phyloP scores from a whole-genome alignment of 2,329 filamentous ascomycete genomes.

The Talaromyces sp. region DNA sequence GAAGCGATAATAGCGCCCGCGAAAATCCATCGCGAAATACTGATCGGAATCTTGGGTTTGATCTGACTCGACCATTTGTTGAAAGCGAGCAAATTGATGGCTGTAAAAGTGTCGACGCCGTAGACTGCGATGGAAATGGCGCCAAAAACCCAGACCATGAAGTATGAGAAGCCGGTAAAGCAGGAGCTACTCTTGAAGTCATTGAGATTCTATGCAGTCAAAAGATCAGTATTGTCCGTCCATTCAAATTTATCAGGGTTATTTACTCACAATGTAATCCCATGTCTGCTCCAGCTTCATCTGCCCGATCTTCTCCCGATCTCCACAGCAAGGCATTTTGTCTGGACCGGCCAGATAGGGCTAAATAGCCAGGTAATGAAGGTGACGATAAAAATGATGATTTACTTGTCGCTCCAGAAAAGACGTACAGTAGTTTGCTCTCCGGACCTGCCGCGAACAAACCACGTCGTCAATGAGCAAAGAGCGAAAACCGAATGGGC shows the following conservation, averaged over 20 bases:
- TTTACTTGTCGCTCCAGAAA: background rate
- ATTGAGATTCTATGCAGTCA: slow-evolving; percentile 45
- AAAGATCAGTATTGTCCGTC: background rate
- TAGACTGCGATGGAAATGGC: slow-evolving; percentile 79
- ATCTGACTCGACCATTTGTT: slow-evolving; percentile 84
- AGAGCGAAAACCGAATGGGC: background rate
- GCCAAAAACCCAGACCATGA: slow-evolving; percentile 76
- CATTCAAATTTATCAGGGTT: background rate
- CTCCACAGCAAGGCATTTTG: slow-evolving; percentile 63
- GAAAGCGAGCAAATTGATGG: slow-evolving; percentile 84
- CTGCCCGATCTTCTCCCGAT: slow-evolving; percentile 57
- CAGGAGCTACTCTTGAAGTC: slow-evolving; percentile 85
- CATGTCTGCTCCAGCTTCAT: slow-evolving; percentile 84
- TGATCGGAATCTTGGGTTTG: slow-evolving; percentile 69
- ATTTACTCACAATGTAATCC: slow-evolving; percentile 74
- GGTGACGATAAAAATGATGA: background rate
- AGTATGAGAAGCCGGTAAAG: slow-evolving; percentile 73
- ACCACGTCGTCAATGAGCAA: slow-evolving; percentile 12
- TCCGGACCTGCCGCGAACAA: slow-evolving; percentile 20
- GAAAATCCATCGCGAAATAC: slow-evolving; percentile 91
- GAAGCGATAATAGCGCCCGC: slow-evolving; percentile 87
- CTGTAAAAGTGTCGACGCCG: slow-evolving; percentile 85
- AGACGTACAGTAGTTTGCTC: slow-evolving; percentile 16
- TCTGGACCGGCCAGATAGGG: slow-evolving; percentile 30
- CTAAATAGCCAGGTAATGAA: background rate